Evolutionary conservation across 2,329 filamentous ascomycete species (phyloP), one percentile per base, ranked within the genome.

Genomic region (Teratosphaeria zuluensis): DNA sequence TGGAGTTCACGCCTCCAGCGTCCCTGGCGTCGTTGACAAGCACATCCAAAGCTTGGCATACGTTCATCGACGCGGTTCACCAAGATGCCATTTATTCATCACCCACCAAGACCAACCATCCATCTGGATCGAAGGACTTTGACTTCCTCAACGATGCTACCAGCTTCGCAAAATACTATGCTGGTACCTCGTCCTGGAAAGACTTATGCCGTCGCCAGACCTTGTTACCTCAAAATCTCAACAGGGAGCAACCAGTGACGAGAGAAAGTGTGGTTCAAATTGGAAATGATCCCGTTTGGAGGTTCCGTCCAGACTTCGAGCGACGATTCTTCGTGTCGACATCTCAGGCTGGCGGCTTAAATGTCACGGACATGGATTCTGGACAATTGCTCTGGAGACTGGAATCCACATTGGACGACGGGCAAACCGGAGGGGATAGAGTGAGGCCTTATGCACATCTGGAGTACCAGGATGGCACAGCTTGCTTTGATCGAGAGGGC

Each of bases 351-450:
- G 77, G 76, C n/a, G 77, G 76, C 0, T 58, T 79, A 42, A 72
- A 74, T 56, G 76, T 79, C 48, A 77, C 73, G 4, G 75, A 77
- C 61, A 78, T 79, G 74, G 76, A 79, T 53, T 70, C 71, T 16
- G 76, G 76, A 11, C 59, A 61, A 3, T 64, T 73, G 16, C 64
- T 79, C 5, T 79, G 76, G 74, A 65, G 68, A 11, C 55, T 70
- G 28, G 54, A 61, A 12, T 59, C 54, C 28, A 56, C 58, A 52
- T 21, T 53, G 52, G n/a, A 48, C 19, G 16, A 19, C 42, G n/a
- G 2, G 8, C 7, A 51, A 19, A 28, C 57, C 60, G 12, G 54
- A 55, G 58, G 63, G 24, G 60, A 72, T 11, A 67, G 69, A 0
- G 76, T 78, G 33, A 70, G 75, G 12, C 71, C 73, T 4, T 77